A percentile compares a stretch with the other conserved stretches of the same genome.
Conservation (phyloP, 2,329 filamentous ascomycete species). For the Colletotrichum orchidophilum region DNA sequence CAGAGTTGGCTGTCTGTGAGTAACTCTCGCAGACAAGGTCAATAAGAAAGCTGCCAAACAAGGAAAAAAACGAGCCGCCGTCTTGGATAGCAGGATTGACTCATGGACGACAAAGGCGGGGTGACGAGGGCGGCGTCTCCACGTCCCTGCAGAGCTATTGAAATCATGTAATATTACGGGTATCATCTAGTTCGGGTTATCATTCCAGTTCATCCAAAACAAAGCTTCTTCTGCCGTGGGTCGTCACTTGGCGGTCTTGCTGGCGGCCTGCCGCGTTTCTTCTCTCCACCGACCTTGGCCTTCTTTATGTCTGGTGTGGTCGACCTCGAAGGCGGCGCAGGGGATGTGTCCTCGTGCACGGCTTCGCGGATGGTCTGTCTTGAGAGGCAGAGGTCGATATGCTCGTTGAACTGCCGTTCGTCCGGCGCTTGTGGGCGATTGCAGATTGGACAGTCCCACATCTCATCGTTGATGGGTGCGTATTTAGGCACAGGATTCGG, state of each 20-base stretch:
- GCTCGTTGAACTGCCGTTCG: constrained; percentile 84
- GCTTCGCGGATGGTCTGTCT: constrained; percentile 85
- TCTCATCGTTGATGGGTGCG: constrained; percentile 52
- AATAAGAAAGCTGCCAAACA: background rate
- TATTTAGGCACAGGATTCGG: constrained; percentile 52
- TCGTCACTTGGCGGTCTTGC: constrained; percentile 47
- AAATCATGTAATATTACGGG: constrained; percentile 2
- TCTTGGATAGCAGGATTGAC: background rate
- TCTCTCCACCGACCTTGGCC: constrained; percentile 41
- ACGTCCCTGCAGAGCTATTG: background rate
- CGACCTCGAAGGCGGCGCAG: constrained; percentile 32
- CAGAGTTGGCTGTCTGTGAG: background rate
- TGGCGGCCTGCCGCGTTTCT: constrained; percentile 49
- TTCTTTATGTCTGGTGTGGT: constrained; percentile 50
- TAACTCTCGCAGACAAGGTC: background rate
- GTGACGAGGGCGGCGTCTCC: background rate
- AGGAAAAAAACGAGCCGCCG: background rate
- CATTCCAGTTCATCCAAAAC: constrained; percentile 50
- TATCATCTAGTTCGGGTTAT: constrained; percentile 12
- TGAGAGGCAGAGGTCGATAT: constrained; percentile 93
- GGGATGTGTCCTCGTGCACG: constrained; percentile 64
- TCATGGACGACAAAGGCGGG: background rate
- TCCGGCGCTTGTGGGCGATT: constrained; percentile 77
- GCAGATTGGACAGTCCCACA: constrained; percentile 92
- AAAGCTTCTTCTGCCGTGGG: constrained; percentile 61